A percentile compares a stretch with the other conserved stretches of the same genome.
These are phyloP conservation scores for Coemansia sp. DNA, from an alignment of 192 early-diverging fungal genomes.

Conservation along the genomic window DNA sequence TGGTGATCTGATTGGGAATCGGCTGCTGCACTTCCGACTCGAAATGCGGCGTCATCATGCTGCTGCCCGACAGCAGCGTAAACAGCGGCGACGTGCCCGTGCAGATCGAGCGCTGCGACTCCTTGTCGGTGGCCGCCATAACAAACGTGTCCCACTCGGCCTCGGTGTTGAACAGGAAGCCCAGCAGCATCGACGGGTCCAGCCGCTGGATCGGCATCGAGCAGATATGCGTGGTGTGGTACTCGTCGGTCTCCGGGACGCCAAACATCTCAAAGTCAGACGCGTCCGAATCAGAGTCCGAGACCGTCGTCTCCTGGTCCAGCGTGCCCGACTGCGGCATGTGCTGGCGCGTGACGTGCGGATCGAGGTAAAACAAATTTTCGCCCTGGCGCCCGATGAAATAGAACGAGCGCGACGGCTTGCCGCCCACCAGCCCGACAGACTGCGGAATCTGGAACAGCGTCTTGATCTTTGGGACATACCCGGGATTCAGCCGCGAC, in stretches of 20 bases:
- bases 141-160: constrained; percentile 53
- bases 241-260: constrained; percentile 34
- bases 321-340: constrained; percentile 26
- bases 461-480: constrained; percentile 49
- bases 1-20: constrained; percentile 3
- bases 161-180: constrained; percentile 51
- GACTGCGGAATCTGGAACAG: constrained; percentile 54
- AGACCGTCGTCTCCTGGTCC: constrained; percentile 7
- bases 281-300: constrained; percentile 41
- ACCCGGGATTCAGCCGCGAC: constrained; percentile 42
- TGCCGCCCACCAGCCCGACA: constrained; percentile 52
- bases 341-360: constrained; percentile 51
- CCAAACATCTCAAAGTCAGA: constrained; percentile 49
- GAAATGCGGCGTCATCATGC: constrained; percentile 51
- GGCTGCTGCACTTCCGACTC: constrained; percentile 34
- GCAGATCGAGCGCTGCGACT: constrained; percentile 53
- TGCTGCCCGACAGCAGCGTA: constrained; percentile 49
- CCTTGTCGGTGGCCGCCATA: constrained; percentile 45
- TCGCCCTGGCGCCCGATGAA: constrained; percentile 51
- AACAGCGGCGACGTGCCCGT: constrained; percentile 52
- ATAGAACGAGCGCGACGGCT: constrained; percentile 52
- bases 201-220: constrained; percentile 45
- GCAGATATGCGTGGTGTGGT: constrained; percentile 52
- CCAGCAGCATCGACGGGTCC: constrained; percentile 56
- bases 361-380: constrained; percentile 54